Conservation (phyloP, 805 yeast species). For the Grigorovia humatica region DNA sequence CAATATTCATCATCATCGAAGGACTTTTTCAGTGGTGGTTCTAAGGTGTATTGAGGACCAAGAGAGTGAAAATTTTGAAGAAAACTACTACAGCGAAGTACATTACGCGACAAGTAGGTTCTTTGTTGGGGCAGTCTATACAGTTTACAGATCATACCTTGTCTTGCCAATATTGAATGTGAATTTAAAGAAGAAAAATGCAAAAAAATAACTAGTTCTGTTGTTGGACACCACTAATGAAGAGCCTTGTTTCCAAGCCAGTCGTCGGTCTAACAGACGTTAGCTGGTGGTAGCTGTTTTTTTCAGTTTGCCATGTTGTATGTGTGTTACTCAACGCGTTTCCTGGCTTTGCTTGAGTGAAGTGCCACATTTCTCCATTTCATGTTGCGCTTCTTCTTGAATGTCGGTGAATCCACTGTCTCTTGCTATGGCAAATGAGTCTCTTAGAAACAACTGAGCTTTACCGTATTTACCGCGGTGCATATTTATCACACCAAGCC, state of each 20-base stretch:
- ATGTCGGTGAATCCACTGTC: conserved; percentile 52
- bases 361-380: conserved; percentile 33
- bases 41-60: not conserved
- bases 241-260: not conserved
- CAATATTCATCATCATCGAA: conserved; percentile 57
- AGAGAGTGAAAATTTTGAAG: not conserved
- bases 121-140: not conserved
- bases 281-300: too few relatives aligned
- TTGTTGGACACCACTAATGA: not conserved
- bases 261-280: too few relatives aligned
- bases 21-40: conserved; percentile 26
- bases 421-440: conserved; percentile 55
- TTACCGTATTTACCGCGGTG: conserved; percentile 42
- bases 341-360: conserved; percentile 36
- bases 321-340: too few relatives aligned
- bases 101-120: not conserved
- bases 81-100: not conserved
- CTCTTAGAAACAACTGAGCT: conserved; percentile 50
- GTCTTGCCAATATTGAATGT: conserved; percentile 19
- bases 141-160: not conserved
- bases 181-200: conserved; percentile 32
- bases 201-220: not conserved
- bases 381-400: conserved; percentile 49
- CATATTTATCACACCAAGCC: conserved; percentile 64
- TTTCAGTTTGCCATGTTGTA: not conserved